Percentiles rank a stretch among this genome's conserved stretches.
Evolutionary conservation across 306 rosid genomes (phyloP).

Genomic region (Lablab purpureus): DNA sequence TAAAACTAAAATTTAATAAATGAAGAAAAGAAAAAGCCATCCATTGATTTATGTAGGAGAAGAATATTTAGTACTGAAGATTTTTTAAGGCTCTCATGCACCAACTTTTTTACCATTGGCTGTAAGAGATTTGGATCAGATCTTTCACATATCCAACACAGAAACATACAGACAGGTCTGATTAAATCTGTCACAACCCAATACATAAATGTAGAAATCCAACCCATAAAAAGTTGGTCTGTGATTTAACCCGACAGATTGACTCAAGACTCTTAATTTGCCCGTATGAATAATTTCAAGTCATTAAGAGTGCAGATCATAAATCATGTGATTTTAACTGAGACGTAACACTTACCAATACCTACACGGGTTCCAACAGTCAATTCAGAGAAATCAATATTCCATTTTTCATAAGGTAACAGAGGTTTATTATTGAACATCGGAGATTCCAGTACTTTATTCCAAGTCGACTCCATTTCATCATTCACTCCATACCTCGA

Average conservation of each 20-base stretch:
- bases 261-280: not conserved
- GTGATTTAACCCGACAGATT: not conserved
- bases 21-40: not conserved
- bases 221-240: not conserved
- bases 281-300: constrained; percentile 24
- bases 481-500: constrained; percentile 60
- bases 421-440: constrained; percentile 77
- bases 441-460: constrained; percentile 80
- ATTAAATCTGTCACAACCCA: constrained; percentile 21
- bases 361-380: constrained; percentile 97
- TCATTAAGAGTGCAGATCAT: not conserved
- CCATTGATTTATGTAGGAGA: constrained; percentile 9
- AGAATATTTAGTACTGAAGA: constrained; percentile 11
- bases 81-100: not conserved
- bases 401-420: constrained; percentile 89
- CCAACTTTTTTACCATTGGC: not conserved
- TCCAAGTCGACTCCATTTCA: constrained; percentile 83
- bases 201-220: constrained; percentile 25
- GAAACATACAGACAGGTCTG: not conserved
- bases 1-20: not conserved
- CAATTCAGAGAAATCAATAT: constrained; percentile 88
- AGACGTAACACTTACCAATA: constrained; percentile 69
- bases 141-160: constrained; percentile 11
- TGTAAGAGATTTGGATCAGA: constrained; percentile 6
- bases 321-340: constrained; percentile 20